phyloP scores from a whole-genome alignment of 2,329 filamentous ascomycete species.

The Clonostachys rhizophaga region DNA sequence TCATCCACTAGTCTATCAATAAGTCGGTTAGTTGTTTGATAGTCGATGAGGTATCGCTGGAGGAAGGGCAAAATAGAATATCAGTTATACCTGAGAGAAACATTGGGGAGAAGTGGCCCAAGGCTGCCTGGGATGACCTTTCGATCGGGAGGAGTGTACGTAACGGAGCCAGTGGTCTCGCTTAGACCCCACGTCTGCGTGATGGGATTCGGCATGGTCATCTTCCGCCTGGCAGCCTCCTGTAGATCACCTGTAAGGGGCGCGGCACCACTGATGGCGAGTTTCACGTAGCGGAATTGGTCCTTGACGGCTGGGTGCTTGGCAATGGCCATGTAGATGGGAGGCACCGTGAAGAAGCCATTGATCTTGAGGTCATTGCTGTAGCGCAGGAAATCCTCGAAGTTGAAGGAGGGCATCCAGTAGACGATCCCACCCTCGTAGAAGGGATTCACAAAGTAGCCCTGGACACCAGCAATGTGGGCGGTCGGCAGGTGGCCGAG shows the following conservation, averaged over 20 bases:
- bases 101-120: constrained; percentile 17
- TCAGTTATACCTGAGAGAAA: constrained; percentile 14
- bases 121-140: constrained; percentile 42
- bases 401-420: constrained; percentile 61
- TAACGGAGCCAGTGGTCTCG: constrained; percentile 47
- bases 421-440: constrained; percentile 44
- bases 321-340: constrained; percentile 54
- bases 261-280: constrained; percentile 48
- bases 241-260: constrained; percentile 52
- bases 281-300: constrained; percentile 44
- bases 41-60: not conserved
- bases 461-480: constrained; percentile 39
- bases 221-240: constrained; percentile 39
- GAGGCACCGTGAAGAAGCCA: constrained; percentile 54
- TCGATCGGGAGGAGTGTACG: constrained; percentile 31
- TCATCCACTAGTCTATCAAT: constrained; percentile 28
- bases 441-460: constrained; percentile 32
- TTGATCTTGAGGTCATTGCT: constrained; percentile 44
- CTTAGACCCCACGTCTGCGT: constrained; percentile 54
- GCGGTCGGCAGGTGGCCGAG: constrained; percentile 38
- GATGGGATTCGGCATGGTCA: constrained; percentile 34
- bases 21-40: not conserved
- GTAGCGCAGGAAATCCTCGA: constrained; percentile 48
- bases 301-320: constrained; percentile 50
- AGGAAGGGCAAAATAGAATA: not conserved